Base-by-base conservation (phyloP, 257 asterid genomes). In the Cordia subcordata region DNA sequence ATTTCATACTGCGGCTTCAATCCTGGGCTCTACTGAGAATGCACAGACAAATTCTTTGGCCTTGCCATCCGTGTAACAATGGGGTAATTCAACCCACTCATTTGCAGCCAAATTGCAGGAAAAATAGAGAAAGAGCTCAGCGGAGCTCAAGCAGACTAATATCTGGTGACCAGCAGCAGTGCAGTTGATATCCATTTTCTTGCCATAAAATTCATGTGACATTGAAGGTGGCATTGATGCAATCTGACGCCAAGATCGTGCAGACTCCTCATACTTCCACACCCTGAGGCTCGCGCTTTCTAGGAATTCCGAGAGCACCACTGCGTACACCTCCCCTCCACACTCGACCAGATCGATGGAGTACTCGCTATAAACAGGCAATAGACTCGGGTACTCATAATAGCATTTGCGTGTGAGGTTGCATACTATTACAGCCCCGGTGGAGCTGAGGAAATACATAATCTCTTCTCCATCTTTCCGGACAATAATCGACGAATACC, bases 121-220 rank as follows among this genome's bases (percentile, higher is more conserved):
- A 18, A 79, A 69, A 69, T 84, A 86, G 39, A 93, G 61, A 47
- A 82, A 84, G 19, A 67, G 20, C 10, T 82, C 93, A 0, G 60
- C 65, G 12, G 77, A 76, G 20, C 68, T 84, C 72, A 81, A 67
- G 68, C 99, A 88, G 11, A 88, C 86, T 27, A 92, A 11, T 69
- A 92, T 69, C 55, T 68, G 49, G n/a, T 65, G 22, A 0, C 88
- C 80, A 10, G 70, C 67, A 1, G 86, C 94, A 0, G 72, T 51
- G 75, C 99, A 92, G 63, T 92, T 92, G 13, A 92, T 67, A 39
- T 92, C 99, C n/a, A 77, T 84, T 23, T 74, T 84, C 75, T 84
- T 77, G 5, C 95, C 92, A 39, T 81, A 82, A 33, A 81, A 76
- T 17, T 66, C 77, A 39, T 82, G 90, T 15, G 96, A 77, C 78